A percentile compares a stretch with the other conserved stretches of the same genome.
Conservation (phyloP, 2,329 filamentous ascomycete genomes). For the Exophiala sideris region DNA sequence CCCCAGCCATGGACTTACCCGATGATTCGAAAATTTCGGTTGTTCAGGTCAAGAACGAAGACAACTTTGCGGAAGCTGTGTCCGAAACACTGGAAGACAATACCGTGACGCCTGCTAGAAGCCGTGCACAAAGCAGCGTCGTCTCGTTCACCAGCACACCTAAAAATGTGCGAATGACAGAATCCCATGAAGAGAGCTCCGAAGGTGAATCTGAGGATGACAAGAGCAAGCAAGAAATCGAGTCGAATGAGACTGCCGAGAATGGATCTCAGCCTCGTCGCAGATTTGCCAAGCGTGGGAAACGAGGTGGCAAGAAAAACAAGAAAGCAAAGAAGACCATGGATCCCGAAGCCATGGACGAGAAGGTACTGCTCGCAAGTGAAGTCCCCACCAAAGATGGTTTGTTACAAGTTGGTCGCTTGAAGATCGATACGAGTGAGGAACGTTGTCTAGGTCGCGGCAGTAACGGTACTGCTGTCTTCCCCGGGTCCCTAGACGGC, state of each 20-base stretch:
- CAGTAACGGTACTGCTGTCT: constrained; percentile 96
- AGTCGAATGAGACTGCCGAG: constrained; percentile 15
- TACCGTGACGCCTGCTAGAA: constrained; percentile 19
- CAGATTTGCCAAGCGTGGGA: constrained; percentile 31
- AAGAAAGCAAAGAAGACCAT: constrained; percentile 34
- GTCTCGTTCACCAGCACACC: constrained; percentile 9
- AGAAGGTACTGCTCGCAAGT: constrained; percentile 18
- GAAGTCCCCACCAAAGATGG: constrained; percentile 60
- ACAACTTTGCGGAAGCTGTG: constrained; percentile 4
- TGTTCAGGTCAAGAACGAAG: constrained; percentile 7
- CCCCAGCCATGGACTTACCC: background rate
- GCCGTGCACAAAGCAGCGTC: constrained; percentile 22
- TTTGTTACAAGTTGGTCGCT: constrained; percentile 57
- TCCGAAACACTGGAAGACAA: constrained; percentile 14
- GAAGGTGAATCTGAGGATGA: constrained; percentile 27
- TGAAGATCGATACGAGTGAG: constrained; percentile 53
- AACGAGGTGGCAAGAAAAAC: constrained; percentile 30
- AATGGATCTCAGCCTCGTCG: constrained; percentile 21
- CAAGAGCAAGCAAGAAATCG: constrained; percentile 18
- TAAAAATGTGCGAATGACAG: constrained; percentile 12
- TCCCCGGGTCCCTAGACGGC: constrained; percentile 89
- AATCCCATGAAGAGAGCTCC: constrained; percentile 19
- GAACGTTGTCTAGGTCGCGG: constrained; percentile 66
- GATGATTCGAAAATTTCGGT: constrained; percentile 9
- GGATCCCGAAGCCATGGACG: constrained; percentile 28